Percentiles rank a stretch among this genome's conserved stretches.
Evolutionary conservation across 495 filamentous ascomycete species (phyloP).

Genomic region (Penicillium daleae): DNA sequence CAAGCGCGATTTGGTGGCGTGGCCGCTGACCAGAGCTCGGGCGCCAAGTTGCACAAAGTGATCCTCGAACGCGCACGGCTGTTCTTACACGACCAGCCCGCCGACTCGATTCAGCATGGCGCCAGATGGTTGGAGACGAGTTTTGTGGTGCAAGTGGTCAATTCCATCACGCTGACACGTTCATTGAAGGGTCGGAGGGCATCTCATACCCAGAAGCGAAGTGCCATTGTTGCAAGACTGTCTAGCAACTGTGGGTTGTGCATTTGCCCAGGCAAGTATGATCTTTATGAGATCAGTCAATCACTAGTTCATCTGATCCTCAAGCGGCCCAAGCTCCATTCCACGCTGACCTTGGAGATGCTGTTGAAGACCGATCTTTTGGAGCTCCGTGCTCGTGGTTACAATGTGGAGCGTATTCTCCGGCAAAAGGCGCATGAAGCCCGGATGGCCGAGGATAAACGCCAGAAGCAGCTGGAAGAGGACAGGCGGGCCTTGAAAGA

Average conservation of each 20-base stretch:
- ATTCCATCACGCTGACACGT: constrained; percentile 71
- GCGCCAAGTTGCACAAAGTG: constrained; percentile 68
- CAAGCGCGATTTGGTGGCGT: constrained; percentile 51
- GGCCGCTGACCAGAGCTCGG: constrained; percentile 55
- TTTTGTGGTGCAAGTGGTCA: constrained; percentile 74
- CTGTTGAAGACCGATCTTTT: constrained; percentile 81
- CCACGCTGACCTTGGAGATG: constrained; percentile 83
- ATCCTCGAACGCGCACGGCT: constrained; percentile 85
- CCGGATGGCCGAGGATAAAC: constrained; percentile 79
- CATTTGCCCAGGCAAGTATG: constrained; percentile 64
- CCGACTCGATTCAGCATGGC: constrained; percentile 77
- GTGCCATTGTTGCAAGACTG: constrained; percentile 63
- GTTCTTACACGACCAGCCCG: constrained; percentile 75
- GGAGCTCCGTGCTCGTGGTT: constrained; percentile 78
- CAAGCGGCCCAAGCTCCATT: constrained; percentile 80
- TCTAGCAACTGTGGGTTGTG: constrained; percentile 53
- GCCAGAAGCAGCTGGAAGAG: constrained; percentile 74
- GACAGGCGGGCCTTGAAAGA: constrained; percentile 68
- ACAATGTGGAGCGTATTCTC: constrained; percentile 93
- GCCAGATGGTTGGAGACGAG: constrained; percentile 88
- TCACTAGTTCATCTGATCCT: constrained; percentile 79
- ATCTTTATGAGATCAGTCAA: constrained; percentile 87
- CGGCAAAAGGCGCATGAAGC: constrained; percentile 82
- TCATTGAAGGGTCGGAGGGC: constrained; percentile 69
- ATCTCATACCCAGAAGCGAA: constrained; percentile 69